Evolutionary conservation across 352 stramenopile genomes (phyloP).

Genomic region (Achlya hypogyna): DNA sequence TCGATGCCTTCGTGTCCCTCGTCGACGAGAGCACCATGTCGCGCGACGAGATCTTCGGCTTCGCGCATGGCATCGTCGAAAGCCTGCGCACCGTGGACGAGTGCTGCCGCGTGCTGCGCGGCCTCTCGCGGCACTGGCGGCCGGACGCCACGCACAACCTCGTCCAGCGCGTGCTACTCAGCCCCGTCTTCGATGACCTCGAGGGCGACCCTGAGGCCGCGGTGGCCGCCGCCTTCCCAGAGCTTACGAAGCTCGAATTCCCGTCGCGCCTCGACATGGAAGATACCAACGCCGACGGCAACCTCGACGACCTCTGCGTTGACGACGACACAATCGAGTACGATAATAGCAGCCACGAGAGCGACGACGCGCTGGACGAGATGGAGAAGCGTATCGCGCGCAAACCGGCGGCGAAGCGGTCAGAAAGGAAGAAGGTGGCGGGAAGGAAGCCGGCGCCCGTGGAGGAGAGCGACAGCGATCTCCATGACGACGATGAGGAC

Average conservation of each 20-base stretch:
- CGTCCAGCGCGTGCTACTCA: slow-evolving; percentile 61
- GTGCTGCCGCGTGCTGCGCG: slow-evolving; percentile 47
- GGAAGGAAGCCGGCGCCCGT: no score
- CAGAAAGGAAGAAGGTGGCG: neutral
- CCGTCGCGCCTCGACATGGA: slow-evolving; percentile 68
- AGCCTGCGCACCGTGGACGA: slow-evolving; percentile 65
- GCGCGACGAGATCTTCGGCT: slow-evolving; percentile 48
- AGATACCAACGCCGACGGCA: slow-evolving; percentile 75
- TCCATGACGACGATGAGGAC: neutral
- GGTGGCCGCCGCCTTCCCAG: slow-evolving; percentile 26
- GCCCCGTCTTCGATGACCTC: slow-evolving; percentile 67
- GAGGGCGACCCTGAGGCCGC: slow-evolving; percentile 71
- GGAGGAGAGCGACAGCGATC: neutral
- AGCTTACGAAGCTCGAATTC: slow-evolving; percentile 68
- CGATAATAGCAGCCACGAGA: slow-evolving; percentile 25
- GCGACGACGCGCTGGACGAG: slow-evolving; percentile 14
- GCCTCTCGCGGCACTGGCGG: slow-evolving; percentile 57
- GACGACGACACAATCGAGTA: slow-evolving; percentile 60
- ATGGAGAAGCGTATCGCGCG: neutral
- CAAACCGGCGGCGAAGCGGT: neutral
- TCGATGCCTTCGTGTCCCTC: slow-evolving; percentile 23
- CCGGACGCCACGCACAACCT: slow-evolving; percentile 40
- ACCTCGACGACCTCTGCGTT: slow-evolving; percentile 58
- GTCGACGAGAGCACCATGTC: slow-evolving; percentile 31
- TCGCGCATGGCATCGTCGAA: slow-evolving; percentile 57